phyloP scores from a whole-genome alignment of 352 stramenopile genomes.

The Thraustochytrium sp. region DNA sequence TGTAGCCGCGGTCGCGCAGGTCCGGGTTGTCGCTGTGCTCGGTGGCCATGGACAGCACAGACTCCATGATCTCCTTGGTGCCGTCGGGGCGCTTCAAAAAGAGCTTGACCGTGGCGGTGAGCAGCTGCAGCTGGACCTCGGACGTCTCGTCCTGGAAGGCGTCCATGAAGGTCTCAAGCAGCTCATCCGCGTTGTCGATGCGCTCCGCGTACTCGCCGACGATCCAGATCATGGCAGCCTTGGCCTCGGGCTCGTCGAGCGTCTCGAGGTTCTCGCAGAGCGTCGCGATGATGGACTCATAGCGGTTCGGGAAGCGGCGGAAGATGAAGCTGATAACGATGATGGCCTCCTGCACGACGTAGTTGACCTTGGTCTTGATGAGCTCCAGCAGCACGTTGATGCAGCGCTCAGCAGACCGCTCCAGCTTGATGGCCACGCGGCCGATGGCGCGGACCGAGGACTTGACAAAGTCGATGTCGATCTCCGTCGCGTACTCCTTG shows the following conservation, averaged over 20 bases:
- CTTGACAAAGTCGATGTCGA: constrained; percentile 98
- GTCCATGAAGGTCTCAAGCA: constrained; percentile 97
- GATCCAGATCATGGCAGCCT: constrained; percentile 99
- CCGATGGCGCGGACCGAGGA: constrained; percentile 94
- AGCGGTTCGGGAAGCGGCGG: constrained; percentile 97
- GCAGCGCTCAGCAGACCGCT: constrained; percentile 93
- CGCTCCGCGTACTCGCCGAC: constrained; percentile 95
- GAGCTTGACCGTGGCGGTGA: constrained; percentile 98
- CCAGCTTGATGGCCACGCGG: constrained; percentile 93
- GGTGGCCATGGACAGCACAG: constrained; percentile 92
- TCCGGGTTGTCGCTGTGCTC: constrained; percentile 98
- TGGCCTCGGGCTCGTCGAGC: constrained; percentile 96
- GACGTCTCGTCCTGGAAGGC: constrained; percentile 94
- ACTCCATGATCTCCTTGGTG: constrained; percentile 84
- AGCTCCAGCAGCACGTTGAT: constrained; percentile 97
- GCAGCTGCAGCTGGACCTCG: constrained; percentile 92
- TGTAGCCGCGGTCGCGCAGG: constrained; percentile 93
- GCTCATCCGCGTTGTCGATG: constrained; percentile 98
- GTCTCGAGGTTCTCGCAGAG: constrained; percentile 99
- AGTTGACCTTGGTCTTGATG: constrained; percentile 99
- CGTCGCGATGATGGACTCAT: constrained; percentile 97
- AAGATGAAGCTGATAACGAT: constrained; percentile 99
- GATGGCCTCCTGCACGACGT: constrained; percentile 97
- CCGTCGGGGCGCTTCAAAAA: constrained; percentile 88
- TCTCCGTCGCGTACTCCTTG: constrained; percentile 98